These are phyloP conservation scores for Solidago caesia DNA, from an alignment of 129 eudicot species.

Conservation along the genomic window DNA sequence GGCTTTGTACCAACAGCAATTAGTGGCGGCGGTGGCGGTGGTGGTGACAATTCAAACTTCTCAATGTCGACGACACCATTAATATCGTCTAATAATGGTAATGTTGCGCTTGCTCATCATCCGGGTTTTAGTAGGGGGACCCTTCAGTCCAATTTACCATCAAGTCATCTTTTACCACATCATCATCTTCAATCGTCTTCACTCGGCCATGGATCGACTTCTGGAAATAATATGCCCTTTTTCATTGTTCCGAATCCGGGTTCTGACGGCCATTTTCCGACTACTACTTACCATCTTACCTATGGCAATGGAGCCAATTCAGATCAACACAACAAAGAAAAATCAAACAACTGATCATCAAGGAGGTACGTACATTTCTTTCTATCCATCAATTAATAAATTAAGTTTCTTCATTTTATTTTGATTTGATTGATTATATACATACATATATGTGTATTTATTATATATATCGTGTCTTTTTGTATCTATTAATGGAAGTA, in stretches of 20 bases:
- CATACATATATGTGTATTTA: not conserved
- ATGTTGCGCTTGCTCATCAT: not conserved
- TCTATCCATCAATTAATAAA: no score
- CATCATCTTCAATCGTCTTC: slow-evolving; percentile 49
- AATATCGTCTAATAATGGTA: slow-evolving; percentile 36
- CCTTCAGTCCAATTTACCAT: slow-evolving; percentile 98
- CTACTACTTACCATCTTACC: slow-evolving; percentile 58
- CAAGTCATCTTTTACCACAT: slow-evolving; percentile 30
- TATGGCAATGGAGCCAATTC: slow-evolving; percentile 64
- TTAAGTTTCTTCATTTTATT: not conserved
- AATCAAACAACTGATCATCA: slow-evolving; percentile 49
- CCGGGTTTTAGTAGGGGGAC: slow-evolving; percentile 95
- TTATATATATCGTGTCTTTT: not conserved
- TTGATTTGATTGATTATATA: not conserved
- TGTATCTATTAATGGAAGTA: slow-evolving; percentile 21
- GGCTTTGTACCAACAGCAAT: slow-evolving; percentile 43
- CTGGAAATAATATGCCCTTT: slow-evolving; percentile 45
- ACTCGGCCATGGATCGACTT: slow-evolving; percentile 44
- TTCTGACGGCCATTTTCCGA: slow-evolving; percentile 41
- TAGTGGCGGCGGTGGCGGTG: slow-evolving; percentile 36
- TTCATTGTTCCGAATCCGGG: slow-evolving; percentile 45
- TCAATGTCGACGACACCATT: slow-evolving; percentile 30
- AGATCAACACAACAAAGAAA: slow-evolving; percentile 53
- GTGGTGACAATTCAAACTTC: slow-evolving; percentile 59
- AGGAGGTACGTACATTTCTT: not conserved